Conservation (phyloP, 1,139 yeast species). For the Yamadazyma jaroonii region DNA sequence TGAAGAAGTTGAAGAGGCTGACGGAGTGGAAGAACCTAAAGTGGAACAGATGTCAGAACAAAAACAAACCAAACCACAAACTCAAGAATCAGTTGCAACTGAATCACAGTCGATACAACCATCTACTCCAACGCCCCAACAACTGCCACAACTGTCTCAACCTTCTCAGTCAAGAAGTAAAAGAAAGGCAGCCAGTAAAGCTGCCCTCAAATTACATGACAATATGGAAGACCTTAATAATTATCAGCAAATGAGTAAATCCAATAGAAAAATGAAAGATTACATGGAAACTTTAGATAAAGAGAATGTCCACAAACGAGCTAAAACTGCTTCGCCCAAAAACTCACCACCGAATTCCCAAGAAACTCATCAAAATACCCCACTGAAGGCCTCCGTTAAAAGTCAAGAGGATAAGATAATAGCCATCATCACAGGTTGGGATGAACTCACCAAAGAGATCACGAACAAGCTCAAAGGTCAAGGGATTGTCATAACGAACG, state of each 20-base stretch:
- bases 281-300: constrained; percentile 32
- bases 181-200: constrained; percentile 35
- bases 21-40: constrained; percentile 3
- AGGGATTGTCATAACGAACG: constrained; percentile 18
- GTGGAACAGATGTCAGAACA: too few species aligned
- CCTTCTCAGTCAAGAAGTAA: neutral
- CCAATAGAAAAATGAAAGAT: constrained; percentile 36
- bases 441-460: constrained; percentile 37
- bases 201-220: constrained; percentile 63
- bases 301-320: constrained; percentile 12
- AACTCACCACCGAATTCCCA: neutral
- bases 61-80: too few species aligned
- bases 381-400: too few species aligned
- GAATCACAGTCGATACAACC: neutral
- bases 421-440: constrained; percentile 67
- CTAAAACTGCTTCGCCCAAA: neutral
- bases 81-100: constrained; percentile 1
- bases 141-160: neutral
- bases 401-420: constrained; percentile 10
- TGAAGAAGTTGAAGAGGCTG: constrained; percentile 5
- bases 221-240: constrained; percentile 66
- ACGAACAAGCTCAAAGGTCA: constrained; percentile 23
- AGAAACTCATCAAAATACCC: neutral
- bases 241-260: constrained; percentile 48
- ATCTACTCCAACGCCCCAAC: neutral